Percentiles rank a stretch among this genome's conserved stretches.
These are phyloP conservation scores for Apiospora malaysiana DNA, from an alignment of 2,329 filamentous ascomycete species.

Conservation along the genomic window DNA sequence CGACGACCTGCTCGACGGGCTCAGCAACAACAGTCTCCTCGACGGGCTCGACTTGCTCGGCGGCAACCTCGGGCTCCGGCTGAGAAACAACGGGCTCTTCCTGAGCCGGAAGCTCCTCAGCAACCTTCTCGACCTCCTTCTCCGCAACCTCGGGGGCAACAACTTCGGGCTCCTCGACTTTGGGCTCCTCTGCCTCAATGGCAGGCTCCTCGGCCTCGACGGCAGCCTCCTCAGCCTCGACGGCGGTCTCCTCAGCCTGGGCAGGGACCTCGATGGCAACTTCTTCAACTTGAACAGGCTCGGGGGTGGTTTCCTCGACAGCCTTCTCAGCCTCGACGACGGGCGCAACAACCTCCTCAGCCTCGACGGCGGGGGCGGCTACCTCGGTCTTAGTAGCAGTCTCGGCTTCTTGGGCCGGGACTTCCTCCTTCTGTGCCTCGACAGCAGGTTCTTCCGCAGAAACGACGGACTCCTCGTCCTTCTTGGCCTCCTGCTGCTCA, in stretches of 20 bases:
- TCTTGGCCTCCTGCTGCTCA: neutral
- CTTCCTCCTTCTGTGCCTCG: neutral
- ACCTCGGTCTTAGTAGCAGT: neutral
- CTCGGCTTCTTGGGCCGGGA: neutral
- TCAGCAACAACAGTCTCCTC: neutral
- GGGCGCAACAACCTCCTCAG: slow-evolving; percentile 8
- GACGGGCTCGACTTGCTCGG: neutral
- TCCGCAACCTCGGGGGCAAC: neutral
- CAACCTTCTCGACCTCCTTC: neutral
- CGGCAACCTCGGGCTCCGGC: neutral
- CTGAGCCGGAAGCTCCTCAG: neutral
- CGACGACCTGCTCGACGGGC: neutral
- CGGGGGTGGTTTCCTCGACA: neutral
- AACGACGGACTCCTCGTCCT: neutral
- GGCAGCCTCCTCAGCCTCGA: neutral
- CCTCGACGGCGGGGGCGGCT: neutral
- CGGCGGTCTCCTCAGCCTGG: neutral
- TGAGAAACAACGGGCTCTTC: neutral
- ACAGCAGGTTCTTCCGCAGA: neutral
- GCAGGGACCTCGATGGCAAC: neutral
- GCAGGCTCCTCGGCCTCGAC: too few relatives aligned
- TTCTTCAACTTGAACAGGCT: neutral
- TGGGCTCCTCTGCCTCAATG: neutral
- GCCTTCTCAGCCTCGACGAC: slow-evolving; percentile 16
- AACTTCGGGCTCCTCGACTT: neutral